These are phyloP conservation scores for Immersiella caudata DNA, from an alignment of 495 filamentous ascomycete species.

Conservation along the genomic window DNA sequence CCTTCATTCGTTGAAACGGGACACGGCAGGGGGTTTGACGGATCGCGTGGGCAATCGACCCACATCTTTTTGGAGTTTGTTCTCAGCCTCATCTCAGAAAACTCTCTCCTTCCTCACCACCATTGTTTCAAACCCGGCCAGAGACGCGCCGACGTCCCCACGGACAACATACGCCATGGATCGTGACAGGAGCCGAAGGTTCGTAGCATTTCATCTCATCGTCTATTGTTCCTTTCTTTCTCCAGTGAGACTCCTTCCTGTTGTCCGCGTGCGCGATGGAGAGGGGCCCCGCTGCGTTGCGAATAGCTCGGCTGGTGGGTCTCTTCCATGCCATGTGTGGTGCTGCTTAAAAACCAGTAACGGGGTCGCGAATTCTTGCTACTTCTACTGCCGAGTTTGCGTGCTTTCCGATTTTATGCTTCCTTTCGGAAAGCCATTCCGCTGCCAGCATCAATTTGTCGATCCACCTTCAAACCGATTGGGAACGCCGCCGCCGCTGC, in stretches of 20 bases:
- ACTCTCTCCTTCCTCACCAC: background rate
- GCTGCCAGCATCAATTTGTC: too few relatives aligned
- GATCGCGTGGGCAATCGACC: background rate
- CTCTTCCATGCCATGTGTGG: background rate
- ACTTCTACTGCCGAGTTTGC: background rate
- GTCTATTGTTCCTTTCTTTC: slow-evolving; percentile 7
- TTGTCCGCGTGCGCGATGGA: background rate
- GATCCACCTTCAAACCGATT: too few relatives aligned
- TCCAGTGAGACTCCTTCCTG: background rate
- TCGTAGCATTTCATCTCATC: slow-evolving; percentile 28
- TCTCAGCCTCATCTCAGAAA: slow-evolving; percentile 11
- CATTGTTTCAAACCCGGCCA: background rate
- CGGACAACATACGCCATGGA: slow-evolving; percentile 25
- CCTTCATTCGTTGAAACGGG: background rate
- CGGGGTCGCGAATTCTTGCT: background rate
- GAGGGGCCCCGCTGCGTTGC: background rate
- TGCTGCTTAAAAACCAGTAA: background rate
- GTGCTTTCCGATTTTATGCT: too few relatives aligned
- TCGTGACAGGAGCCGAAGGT: slow-evolving; percentile 42
- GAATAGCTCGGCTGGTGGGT: background rate
- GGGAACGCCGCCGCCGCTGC: too few relatives aligned
- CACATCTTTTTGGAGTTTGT: background rate
- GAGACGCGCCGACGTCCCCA: background rate
- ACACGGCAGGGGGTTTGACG: slow-evolving; percentile 3
- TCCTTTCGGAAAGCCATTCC: too few relatives aligned